Conservation (phyloP, 805 yeast species). For the Ascoidea asiatica region DNA sequence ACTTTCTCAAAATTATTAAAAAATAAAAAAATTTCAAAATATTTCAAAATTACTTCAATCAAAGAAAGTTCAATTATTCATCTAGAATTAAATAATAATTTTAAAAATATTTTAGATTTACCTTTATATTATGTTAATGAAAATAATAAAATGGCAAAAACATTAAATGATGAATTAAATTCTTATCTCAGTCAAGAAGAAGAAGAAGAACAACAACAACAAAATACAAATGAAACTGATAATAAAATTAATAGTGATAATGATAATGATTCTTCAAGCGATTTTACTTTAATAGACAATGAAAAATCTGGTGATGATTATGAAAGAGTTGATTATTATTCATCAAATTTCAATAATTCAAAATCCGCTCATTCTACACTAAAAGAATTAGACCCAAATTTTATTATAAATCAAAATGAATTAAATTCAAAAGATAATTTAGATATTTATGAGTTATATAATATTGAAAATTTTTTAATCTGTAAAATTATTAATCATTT, state of each 20-base stretch:
- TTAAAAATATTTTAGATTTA: slow-evolving; percentile 28
- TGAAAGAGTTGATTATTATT: slow-evolving; percentile 9
- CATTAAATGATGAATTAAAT: slow-evolving; percentile 12
- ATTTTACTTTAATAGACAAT: too few species aligned
- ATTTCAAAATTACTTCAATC: slow-evolving; percentile 40
- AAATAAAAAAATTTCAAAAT: slow-evolving; percentile 21
- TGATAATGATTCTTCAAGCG: background rate
- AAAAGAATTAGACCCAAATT: slow-evolving; percentile 1
- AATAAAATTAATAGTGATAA: background rate
- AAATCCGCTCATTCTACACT: slow-evolving; percentile 3
- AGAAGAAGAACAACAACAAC: background rate
- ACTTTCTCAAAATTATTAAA: slow-evolving; percentile 28
- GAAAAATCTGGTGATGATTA: background rate
- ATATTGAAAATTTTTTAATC: slow-evolving; percentile 45
- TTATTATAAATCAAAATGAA: too few species aligned
- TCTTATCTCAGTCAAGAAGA: slow-evolving; percentile 4
- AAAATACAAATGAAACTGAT: background rate
- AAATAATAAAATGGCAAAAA: slow-evolving; percentile 19
- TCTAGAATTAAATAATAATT: slow-evolving; percentile 39
- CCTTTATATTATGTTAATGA: slow-evolving; percentile 24
- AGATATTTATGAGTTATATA: slow-evolving; percentile 20
- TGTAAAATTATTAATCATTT: slow-evolving; percentile 53
- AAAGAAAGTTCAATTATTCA: slow-evolving; percentile 58
- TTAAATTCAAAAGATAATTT: slow-evolving; percentile 17
- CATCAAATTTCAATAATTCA: slow-evolving; percentile 2